Percentiles rank a stretch among this genome's conserved stretches.
Evolutionary conservation across 148 eudicot genomes (phyloP).

Genomic region (Silene conica): DNA sequence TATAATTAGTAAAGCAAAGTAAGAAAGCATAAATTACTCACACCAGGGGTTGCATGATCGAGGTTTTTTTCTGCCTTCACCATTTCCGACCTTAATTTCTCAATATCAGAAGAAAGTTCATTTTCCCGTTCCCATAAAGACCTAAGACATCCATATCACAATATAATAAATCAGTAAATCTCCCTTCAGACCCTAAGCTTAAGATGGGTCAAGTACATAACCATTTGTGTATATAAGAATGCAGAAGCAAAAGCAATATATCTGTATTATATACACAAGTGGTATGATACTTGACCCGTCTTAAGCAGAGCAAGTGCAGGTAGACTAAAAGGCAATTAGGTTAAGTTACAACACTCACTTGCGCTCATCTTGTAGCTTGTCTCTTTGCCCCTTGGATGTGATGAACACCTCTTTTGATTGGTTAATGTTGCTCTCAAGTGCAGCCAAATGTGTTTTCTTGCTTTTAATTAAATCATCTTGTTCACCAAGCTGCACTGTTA

Average conservation of each 20-base stretch:
- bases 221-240: too few species aligned
- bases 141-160: conserved; percentile 35
- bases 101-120: conserved; percentile 79
- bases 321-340: conserved; percentile 1
- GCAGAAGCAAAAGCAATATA: too few species aligned
- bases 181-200: too few species aligned
- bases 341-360: conserved; percentile 47
- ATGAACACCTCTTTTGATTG: conserved; percentile 48
- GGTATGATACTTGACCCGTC: too few species aligned
- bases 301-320: not conserved
- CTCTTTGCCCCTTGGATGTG: conserved; percentile 63
- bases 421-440: conserved; percentile 49
- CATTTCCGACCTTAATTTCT: conserved; percentile 69
- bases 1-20: not conserved
- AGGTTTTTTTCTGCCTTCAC: conserved; percentile 89
- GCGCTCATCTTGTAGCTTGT: conserved; percentile 75
- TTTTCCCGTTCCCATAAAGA: conserved; percentile 79
- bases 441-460: conserved; percentile 43
- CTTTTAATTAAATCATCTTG: conserved; percentile 52
- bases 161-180: not conserved
- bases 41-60: conserved; percentile 97
- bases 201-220: too few species aligned
- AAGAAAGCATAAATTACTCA: conserved; percentile 36
- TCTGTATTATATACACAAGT: too few species aligned
- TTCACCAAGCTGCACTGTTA: conserved; percentile 48